These are phyloP conservation scores for Hexamita inflata DNA, from an alignment of 208 protist species.

Conservation along the genomic window DNA sequence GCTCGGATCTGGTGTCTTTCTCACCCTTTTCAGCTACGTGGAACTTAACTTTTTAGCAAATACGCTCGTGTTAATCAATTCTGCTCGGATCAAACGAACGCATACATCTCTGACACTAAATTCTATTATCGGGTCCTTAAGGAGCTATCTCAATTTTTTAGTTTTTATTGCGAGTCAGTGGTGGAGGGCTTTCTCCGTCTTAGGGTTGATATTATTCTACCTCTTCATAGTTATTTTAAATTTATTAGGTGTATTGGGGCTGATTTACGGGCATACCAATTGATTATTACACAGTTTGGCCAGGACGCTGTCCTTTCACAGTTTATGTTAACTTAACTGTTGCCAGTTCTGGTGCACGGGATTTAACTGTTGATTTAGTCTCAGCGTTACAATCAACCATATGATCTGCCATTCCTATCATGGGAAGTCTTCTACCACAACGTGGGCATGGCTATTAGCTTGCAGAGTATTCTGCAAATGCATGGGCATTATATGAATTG, in stretches of 20 bases:
- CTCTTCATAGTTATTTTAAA: no score
- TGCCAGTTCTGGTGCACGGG: no score
- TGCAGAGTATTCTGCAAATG: neutral
- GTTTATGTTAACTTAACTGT: no score
- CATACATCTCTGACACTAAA: neutral
- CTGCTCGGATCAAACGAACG: neutral
- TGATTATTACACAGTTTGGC: no score
- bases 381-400: conserved; percentile 3
- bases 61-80: conserved; percentile 3
- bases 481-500: conserved; percentile 9
- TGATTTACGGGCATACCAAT: no score
- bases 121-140: neutral
- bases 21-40: neutral
- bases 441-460: neutral
- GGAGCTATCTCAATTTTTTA: neutral
- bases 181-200: no score
- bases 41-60: conserved; percentile 13
- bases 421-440: neutral
- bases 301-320: no score
- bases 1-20: no score
- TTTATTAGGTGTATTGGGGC: no score
- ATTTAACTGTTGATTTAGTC: no score
- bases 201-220: no score
- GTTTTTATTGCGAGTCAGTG: no score
- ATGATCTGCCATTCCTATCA: conserved; percentile 1